Conservation (phyloP, 176 grass and related monocot species). For the Cenchrus americanus region DNA sequence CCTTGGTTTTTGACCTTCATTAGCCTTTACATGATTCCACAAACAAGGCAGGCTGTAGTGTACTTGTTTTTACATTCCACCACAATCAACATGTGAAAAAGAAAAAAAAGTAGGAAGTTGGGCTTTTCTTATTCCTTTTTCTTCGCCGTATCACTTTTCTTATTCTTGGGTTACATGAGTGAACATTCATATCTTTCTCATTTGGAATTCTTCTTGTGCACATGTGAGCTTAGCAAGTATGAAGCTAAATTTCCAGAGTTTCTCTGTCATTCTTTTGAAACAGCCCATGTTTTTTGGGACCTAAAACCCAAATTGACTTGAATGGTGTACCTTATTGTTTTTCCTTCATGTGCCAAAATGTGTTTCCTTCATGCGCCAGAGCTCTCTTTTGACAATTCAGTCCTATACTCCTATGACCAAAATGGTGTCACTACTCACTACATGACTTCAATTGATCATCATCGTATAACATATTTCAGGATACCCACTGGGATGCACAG, state of each 20-base stretch:
- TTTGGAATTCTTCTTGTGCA: background rate
- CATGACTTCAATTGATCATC: background rate
- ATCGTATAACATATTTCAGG: background rate
- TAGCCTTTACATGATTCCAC: background rate
- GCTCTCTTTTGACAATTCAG: background rate
- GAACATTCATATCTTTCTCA: background rate
- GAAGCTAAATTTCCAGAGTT: too few relatives aligned
- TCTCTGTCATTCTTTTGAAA: too few relatives aligned
- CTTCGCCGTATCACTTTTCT: too few relatives aligned
- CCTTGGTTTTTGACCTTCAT: background rate
- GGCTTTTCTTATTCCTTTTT: too few relatives aligned
- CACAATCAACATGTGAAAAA: background rate
- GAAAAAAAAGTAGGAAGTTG: too few relatives aligned
- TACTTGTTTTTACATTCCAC: background rate
- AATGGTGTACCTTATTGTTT: background rate
- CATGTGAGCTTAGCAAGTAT: too few relatives aligned
- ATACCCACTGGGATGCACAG: background rate
- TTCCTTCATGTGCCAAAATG: background rate
- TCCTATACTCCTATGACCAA: background rate
- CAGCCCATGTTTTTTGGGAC: too few relatives aligned
- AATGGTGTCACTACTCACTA: background rate
- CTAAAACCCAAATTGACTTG: background rate
- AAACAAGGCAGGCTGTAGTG: background rate
- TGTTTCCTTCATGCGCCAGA: background rate
- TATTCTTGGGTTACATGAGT: background rate